These are phyloP conservation scores for Rubus parviflorus DNA, from an alignment of 306 rosid genomes.

Conservation along the genomic window DNA sequence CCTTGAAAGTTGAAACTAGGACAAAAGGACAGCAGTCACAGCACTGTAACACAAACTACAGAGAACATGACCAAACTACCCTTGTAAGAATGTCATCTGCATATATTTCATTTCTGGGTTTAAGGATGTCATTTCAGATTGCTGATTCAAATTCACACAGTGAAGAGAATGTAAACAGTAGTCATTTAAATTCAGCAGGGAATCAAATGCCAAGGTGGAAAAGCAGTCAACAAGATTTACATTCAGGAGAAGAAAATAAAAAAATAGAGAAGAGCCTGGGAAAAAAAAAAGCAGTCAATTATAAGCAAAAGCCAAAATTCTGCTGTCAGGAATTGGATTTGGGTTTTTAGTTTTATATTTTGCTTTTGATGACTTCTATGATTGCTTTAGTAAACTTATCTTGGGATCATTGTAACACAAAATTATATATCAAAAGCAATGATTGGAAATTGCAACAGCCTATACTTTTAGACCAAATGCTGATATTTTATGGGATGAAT, in stretches of 20 bases:
- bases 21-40: slow-evolving; percentile 9
- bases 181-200: slow-evolving; percentile 25
- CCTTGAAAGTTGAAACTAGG: slow-evolving; percentile 70
- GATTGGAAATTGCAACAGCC: slow-evolving; percentile 61
- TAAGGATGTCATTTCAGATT: slow-evolving; percentile 21
- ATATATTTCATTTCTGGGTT: slow-evolving; percentile 8
- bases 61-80: slow-evolving; percentile 35
- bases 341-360: slow-evolving; percentile 37
- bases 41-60: background rate
- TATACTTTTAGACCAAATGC: slow-evolving; percentile 56
- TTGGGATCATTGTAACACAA: slow-evolving; percentile 80
- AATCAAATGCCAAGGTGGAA: slow-evolving; percentile 32
- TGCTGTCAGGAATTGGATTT: slow-evolving; percentile 60
- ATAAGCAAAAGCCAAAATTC: slow-evolving; percentile 46
- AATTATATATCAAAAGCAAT: slow-evolving; percentile 67
- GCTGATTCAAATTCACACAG: slow-evolving; percentile 11
- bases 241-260: slow-evolving; percentile 11
- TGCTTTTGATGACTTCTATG: slow-evolving; percentile 92
- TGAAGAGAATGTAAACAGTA: slow-evolving; percentile 31
- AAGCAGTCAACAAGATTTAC: slow-evolving; percentile 18
- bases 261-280: background rate
- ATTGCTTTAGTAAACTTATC: slow-evolving; percentile 44
- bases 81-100: slow-evolving; percentile 13
- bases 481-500: slow-evolving; percentile 38
- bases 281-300: slow-evolving; percentile 76